Evolutionary conservation across 495 filamentous ascomycete species (phyloP).

Genomic region (Parachaetomium inaequale): DNA sequence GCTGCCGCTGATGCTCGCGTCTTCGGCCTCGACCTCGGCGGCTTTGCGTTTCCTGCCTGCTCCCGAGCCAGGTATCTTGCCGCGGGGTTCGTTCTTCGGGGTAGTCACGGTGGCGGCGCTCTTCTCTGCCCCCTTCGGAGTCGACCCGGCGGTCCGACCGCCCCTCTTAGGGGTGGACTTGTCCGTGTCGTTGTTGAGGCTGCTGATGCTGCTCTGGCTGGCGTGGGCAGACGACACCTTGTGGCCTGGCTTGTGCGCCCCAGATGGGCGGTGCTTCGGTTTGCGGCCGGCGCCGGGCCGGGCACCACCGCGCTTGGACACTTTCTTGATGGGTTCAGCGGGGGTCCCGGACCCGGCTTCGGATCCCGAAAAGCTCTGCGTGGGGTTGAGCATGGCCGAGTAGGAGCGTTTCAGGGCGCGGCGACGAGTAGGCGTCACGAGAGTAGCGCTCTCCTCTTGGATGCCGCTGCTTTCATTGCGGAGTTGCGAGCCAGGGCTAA

Average conservation of each 20-base stretch:
- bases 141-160: background rate
- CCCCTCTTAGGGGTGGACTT: conserved; percentile 8
- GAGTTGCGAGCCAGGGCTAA: conserved; percentile 5
- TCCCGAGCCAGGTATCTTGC: background rate
- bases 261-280: conserved; percentile 23
- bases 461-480: conserved; percentile 26
- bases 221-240: background rate
- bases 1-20: background rate
- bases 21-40: conserved; percentile 14
- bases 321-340: conserved; percentile 21
- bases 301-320: conserved; percentile 33
- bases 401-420: conserved; percentile 7
- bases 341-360: background rate
- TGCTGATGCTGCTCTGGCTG: conserved; percentile 6
- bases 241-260: background rate
- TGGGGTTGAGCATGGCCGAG: background rate
- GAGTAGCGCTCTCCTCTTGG: conserved; percentile 13
- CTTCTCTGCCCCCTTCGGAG: conserved; percentile 2
- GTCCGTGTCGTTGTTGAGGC: conserved; percentile 11
- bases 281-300: conserved; percentile 35
- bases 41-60: conserved; percentile 22
- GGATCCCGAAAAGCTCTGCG: conserved; percentile 7
- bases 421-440: conserved; percentile 18
- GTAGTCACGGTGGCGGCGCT: background rate
- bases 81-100: background rate